Base-by-base conservation (phyloP, 257 asterid species). In the Asclepias syriaca region DNA sequence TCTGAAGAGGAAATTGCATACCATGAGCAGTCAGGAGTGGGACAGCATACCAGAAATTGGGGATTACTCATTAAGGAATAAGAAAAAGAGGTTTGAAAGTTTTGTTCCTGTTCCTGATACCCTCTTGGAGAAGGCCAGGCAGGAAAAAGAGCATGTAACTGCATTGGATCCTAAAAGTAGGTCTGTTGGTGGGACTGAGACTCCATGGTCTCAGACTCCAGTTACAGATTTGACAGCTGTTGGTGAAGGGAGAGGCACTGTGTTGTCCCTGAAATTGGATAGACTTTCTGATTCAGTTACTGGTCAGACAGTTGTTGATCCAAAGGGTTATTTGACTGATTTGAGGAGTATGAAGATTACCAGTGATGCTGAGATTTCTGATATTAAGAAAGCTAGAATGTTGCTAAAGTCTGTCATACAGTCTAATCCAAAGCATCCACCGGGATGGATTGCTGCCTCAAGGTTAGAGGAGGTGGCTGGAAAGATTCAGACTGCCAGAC, bases 401-500 rank as follows among this genome's bases (percentile, higher is more conserved):
- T 79, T 93, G 77, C 91, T 93, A 21, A 93, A 87, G 77, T 89
- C 96, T 0, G 96, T 91, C 27, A 91, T 87, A 15, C 96, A 85
- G 77, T 87, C 97, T 3, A 93, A 93, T 75, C 97, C 96, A 0
- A 93, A 88, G 83, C 97, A 93, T 76, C 95, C 96, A 1, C 94
- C 93, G 16, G 98, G 98, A 72, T 93, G 98, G 98, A 91, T 93
- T 68, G 98, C 97, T 0, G 96, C 98, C 3, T 96, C 98, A 34
- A 89, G 98, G 86, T 75, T 93, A 81, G 98, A 93, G 81, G 98
- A 93, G 87, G 95, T 88, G 71, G 98, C 97, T 0, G 97, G 98
- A 73, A 93, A 88, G 88, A 59, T 79, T 71, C 92, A 79, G 74
- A 92, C 77, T 21, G 96, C 98, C 5, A 87, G 88, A 71, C 84